phyloP scores from a whole-genome alignment of 352 stramenopile genomes.

The Nothophytophthora sp. region DNA sequence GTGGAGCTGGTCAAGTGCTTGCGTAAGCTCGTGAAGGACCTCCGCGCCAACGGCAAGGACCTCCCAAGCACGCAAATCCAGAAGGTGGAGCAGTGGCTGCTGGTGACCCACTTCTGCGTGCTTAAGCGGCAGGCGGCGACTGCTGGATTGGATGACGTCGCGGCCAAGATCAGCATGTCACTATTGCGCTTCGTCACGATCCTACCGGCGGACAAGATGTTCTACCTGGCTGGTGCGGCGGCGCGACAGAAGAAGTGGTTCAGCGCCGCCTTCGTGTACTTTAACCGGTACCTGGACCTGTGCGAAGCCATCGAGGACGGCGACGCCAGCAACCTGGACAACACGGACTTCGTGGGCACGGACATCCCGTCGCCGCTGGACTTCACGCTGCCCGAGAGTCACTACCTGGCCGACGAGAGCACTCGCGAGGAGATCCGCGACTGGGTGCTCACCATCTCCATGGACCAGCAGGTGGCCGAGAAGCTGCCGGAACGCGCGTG shows the following conservation, averaged over 20 bases:
- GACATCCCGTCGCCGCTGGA: conserved; percentile 89
- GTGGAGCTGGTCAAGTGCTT: conserved; percentile 68
- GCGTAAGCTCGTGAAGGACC: conserved; percentile 72
- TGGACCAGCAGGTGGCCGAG: conserved; percentile 94
- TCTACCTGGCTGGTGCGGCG: conserved; percentile 87
- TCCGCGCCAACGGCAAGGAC: conserved; percentile 55
- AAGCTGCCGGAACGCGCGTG: conserved; percentile 82
- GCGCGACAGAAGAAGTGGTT: conserved; percentile 88
- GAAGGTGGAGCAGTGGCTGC: conserved; percentile 80
- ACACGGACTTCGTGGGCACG: conserved; percentile 93
- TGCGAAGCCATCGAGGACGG: conserved; percentile 95
- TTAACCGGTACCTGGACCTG: conserved; percentile 95
- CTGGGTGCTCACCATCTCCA: conserved; percentile 95
- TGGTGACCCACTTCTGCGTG: conserved; percentile 78
- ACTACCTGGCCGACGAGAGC: conserved; percentile 84
- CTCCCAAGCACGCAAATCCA: conserved; percentile 46
- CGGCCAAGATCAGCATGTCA: conserved; percentile 82
- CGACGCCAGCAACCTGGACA: conserved; percentile 86
- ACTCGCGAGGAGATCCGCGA: conserved; percentile 93
- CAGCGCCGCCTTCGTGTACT: conserved; percentile 94
- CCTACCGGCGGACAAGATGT: conserved; percentile 94
- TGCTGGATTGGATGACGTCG: conserved; percentile 65
- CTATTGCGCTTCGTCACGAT: conserved; percentile 89
- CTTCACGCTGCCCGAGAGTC: conserved; percentile 68
- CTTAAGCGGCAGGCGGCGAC: conserved; percentile 65